Conservation (phyloP, 139 green algal genomes). For the Dunaliella primolecta region DNA sequence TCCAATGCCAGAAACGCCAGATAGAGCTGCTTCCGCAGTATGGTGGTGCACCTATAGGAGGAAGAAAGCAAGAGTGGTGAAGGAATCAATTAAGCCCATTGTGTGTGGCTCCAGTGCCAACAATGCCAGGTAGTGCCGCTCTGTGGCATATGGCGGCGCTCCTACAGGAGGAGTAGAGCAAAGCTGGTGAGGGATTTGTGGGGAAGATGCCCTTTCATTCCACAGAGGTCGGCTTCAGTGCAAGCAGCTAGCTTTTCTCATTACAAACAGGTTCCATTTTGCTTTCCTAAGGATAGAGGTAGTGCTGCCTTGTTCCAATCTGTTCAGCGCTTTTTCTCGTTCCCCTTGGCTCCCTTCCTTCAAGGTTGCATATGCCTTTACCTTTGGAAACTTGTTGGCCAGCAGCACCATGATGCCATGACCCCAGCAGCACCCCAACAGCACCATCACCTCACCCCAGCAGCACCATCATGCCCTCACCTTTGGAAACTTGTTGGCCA, state of each 20-base stretch:
- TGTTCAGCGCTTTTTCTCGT: too few relatives aligned
- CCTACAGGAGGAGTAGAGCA: conserved; percentile 26
- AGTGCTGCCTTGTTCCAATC: too few relatives aligned
- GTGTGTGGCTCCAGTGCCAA: conserved; percentile 55
- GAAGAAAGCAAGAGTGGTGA: background rate
- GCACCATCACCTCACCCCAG: too few relatives aligned
- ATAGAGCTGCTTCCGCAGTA: background rate
- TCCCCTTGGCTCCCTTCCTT: too few relatives aligned
- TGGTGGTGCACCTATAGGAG: background rate
- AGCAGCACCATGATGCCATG: conserved; percentile 60
- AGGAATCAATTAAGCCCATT: background rate
- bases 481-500: conserved; percentile 62
- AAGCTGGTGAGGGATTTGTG: too few relatives aligned
- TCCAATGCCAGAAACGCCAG: background rate
- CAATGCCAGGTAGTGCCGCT: conserved; percentile 82
- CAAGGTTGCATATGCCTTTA: too few relatives aligned
- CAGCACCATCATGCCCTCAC: too few relatives aligned
- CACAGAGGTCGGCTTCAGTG: conserved; percentile 41
- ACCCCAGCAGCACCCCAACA: too few relatives aligned
- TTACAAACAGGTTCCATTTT: too few relatives aligned
- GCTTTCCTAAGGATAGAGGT: too few relatives aligned
- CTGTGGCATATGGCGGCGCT: conserved; percentile 65
- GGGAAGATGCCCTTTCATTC: background rate
- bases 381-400: conserved; percentile 57
- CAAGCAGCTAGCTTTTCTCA: too few relatives aligned